Conservation (phyloP, 148 eudicot genomes). For the Camellia japonica region DNA sequence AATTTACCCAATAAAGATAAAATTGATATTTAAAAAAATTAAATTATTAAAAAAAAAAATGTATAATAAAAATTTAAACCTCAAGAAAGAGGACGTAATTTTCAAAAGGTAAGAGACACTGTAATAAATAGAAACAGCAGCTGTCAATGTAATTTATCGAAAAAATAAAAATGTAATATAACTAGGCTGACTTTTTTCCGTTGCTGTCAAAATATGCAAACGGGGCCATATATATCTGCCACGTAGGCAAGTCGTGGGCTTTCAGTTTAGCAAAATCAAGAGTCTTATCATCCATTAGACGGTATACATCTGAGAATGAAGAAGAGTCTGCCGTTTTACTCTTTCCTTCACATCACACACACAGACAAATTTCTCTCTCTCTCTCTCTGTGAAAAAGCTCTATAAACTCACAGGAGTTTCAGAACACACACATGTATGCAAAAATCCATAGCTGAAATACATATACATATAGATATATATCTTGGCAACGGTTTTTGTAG, state of each 20-base stretch:
- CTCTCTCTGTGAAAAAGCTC: background rate
- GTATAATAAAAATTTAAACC: too few species aligned
- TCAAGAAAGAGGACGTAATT: too few species aligned
- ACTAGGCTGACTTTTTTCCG: too few species aligned
- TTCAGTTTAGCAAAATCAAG: background rate
- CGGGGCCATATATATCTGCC: background rate
- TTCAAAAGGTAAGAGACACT: too few species aligned
- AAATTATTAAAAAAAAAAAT: too few species aligned
- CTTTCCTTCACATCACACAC: background rate
- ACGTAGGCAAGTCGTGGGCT: background rate
- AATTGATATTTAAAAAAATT: too few species aligned
- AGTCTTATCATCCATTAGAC: background rate
- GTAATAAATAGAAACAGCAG: too few species aligned
- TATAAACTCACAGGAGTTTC: background rate
- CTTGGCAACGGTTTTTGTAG: background rate
- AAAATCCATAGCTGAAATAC: background rate
- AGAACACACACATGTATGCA: background rate
- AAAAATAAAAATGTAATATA: too few species aligned
- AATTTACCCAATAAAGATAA: accelerated
- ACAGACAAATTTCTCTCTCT: slow-evolving; percentile 13
- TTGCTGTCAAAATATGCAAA: too few species aligned
- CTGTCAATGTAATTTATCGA: too few species aligned
- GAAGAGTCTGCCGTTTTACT: background rate
- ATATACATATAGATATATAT: background rate
- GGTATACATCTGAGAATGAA: background rate